Conservation (phyloP, 495 filamentous ascomycete genomes). For the Aspergillus haitiensis region DNA sequence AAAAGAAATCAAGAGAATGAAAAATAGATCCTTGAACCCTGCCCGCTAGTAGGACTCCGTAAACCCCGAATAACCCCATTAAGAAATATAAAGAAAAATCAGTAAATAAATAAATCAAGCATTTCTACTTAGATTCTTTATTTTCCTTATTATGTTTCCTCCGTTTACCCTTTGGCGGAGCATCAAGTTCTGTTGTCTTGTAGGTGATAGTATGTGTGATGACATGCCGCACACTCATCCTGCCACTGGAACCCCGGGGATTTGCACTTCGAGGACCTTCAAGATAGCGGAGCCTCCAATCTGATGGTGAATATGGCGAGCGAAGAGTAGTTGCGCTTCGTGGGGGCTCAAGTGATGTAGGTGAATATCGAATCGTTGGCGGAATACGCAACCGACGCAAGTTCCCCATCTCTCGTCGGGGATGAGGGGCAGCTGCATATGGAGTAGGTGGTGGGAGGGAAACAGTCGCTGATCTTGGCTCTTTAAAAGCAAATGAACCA, state of each 20-base stretch:
- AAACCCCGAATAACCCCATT: constrained; percentile 2
- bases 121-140: constrained; percentile 4
- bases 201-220: constrained; percentile 52
- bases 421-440: constrained; percentile 18
- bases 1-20: too few species aligned
- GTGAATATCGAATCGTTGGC: constrained; percentile 26
- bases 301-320: constrained; percentile 43
- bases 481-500: constrained; percentile 29
- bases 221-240: constrained; percentile 50
- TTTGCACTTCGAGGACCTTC: constrained; percentile 35
- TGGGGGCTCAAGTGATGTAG: constrained; percentile 30
- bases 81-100: background rate
- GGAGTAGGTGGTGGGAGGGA: constrained; percentile 43
- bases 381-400: constrained; percentile 47
- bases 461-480: constrained; percentile 31
- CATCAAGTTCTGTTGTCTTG: constrained; percentile 42
- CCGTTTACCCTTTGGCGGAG: constrained; percentile 45
- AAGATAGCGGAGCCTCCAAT: constrained; percentile 43
- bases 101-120: background rate
- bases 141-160: constrained; percentile 30
- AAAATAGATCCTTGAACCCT: constrained; percentile 4
- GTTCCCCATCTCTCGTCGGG: constrained; percentile 28
- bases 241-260: constrained; percentile 20
- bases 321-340: constrained; percentile 30
- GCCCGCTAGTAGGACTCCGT: constrained; percentile 10